Evolutionary conservation across 2,329 filamentous ascomycete genomes (phyloP).

Genomic region (Anisogramma anomala): DNA sequence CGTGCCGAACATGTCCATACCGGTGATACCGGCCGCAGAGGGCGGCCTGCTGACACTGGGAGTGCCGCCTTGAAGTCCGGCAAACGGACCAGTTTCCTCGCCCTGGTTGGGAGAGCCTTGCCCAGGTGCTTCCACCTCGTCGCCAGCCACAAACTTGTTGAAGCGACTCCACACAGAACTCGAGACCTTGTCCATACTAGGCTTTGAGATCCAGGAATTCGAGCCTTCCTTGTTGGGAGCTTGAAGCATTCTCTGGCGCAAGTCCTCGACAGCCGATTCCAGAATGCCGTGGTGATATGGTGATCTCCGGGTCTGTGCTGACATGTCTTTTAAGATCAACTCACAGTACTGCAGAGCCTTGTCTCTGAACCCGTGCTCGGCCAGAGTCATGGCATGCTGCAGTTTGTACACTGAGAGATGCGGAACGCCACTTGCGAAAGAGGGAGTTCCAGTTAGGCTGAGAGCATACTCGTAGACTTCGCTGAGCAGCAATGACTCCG

Average conservation of each 20-base stretch:
- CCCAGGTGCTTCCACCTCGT: slow-evolving; percentile 60
- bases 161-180: slow-evolving; percentile 85
- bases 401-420: slow-evolving; percentile 88
- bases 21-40: slow-evolving; percentile 50
- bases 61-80: slow-evolving; percentile 64
- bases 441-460: slow-evolving; percentile 52
- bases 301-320: slow-evolving; percentile 69
- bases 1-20: slow-evolving; percentile 63
- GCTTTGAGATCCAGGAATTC: slow-evolving; percentile 85
- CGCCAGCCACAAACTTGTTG: slow-evolving; percentile 90
- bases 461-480: slow-evolving; percentile 90
- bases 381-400: slow-evolving; percentile 71
- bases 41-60: slow-evolving; percentile 64
- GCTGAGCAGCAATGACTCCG: slow-evolving; percentile 82
- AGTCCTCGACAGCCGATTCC: slow-evolving; percentile 67
- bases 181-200: slow-evolving; percentile 91
- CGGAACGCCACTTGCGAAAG: slow-evolving; percentile 49
- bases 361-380: slow-evolving; percentile 68
- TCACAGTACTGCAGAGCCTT: slow-evolving; percentile 92
- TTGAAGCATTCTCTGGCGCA: slow-evolving; percentile 71
- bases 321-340: slow-evolving; percentile 62
- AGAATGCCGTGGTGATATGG: slow-evolving; percentile 74
- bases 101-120: slow-evolving; percentile 44
- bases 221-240: slow-evolving; percentile 65
- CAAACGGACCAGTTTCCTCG: slow-evolving; percentile 67